These are phyloP conservation scores for Aspergillus novofumigatus DNA, from an alignment of 2,329 filamentous ascomycete genomes.

Conservation along the genomic window DNA sequence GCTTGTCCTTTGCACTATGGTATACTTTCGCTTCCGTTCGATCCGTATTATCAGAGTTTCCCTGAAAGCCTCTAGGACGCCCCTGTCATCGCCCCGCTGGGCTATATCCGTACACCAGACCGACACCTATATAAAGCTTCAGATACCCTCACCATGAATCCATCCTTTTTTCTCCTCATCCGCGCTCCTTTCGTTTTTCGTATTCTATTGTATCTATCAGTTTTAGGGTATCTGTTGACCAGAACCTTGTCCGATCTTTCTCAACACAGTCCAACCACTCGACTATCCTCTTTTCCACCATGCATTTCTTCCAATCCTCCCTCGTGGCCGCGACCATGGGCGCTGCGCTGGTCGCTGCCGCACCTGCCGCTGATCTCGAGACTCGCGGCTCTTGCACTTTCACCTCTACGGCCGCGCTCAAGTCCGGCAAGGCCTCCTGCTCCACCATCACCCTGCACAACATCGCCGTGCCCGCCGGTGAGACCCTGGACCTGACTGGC, in stretches of 20 bases:
- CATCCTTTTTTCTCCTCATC: not conserved
- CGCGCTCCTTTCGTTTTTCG: not conserved
- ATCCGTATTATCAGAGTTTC: not conserved
- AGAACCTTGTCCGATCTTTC: not conserved
- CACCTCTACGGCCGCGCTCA: conserved; percentile 47
- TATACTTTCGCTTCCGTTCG: not conserved
- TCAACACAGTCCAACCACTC: not conserved
- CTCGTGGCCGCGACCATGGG: conserved; percentile 10
- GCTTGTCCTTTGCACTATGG: not conserved
- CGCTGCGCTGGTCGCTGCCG: conserved; percentile 16
- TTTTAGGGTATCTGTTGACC: not conserved
- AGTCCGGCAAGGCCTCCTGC: conserved; percentile 48
- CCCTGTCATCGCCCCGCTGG: too few relatives aligned
- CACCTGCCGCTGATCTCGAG: conserved; percentile 17
- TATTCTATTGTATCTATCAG: not conserved
- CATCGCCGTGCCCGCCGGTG: conserved; percentile 55
- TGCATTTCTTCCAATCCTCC: conserved; percentile 12
- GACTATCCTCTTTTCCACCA: conserved; percentile 2
- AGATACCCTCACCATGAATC: not conserved
- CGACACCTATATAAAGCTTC: not conserved
- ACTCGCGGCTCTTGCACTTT: conserved; percentile 49
- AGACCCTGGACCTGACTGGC: conserved; percentile 55
- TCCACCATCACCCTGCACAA: conserved; percentile 51
- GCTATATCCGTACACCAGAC: too few relatives aligned
- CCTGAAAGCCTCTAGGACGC: too few relatives aligned